Evolutionary conservation across 352 stramenopile species (phyloP).

Genomic region (Pythium dissimile): DNA sequence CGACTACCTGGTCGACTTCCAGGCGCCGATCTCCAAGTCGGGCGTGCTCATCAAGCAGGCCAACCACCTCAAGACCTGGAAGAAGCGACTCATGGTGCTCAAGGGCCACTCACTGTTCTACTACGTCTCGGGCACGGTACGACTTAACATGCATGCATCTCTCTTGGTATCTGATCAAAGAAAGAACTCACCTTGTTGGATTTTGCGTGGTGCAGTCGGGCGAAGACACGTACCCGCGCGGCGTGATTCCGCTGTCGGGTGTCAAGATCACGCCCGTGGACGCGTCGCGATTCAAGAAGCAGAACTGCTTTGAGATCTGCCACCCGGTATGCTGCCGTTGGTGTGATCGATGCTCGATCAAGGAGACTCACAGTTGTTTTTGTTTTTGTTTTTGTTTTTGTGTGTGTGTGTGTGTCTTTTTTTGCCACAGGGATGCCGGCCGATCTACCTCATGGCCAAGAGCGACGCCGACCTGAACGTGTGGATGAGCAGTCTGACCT

Average conservation of each 20-base stretch:
- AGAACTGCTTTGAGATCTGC: slow-evolving; percentile 87
- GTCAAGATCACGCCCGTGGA: slow-evolving; percentile 81
- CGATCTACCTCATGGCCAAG: slow-evolving; percentile 86
- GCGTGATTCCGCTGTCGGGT: slow-evolving; percentile 70
- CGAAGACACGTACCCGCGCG: slow-evolving; percentile 81
- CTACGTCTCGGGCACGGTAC: slow-evolving; percentile 84
- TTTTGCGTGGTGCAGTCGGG: slow-evolving; percentile 44
- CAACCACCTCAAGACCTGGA: slow-evolving; percentile 89
- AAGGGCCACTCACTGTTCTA: slow-evolving; percentile 87
- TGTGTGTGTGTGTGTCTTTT: not conserved
- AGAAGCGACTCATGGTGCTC: slow-evolving; percentile 87
- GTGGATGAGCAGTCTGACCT: slow-evolving; percentile 86
- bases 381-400: not conserved
- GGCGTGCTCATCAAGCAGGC: slow-evolving; percentile 85
- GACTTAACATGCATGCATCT: slow-evolving; percentile 1
- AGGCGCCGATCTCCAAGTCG: slow-evolving; percentile 78
- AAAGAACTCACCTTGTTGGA: too few species aligned
- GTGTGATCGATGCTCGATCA: not conserved
- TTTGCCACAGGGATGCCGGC: slow-evolving; percentile 53
- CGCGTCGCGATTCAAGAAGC: slow-evolving; percentile 73
- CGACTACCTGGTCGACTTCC: slow-evolving; percentile 74
- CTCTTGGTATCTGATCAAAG: not conserved
- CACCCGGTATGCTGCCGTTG: slow-evolving; percentile 51
- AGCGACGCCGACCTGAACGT: slow-evolving; percentile 76
- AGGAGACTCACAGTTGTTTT: not conserved